A percentile compares a stretch with the other conserved stretches of the same genome.
Evolutionary conservation across 768 basidiomycete species (phyloP).

Genomic region (Boletus coccyginus): DNA sequence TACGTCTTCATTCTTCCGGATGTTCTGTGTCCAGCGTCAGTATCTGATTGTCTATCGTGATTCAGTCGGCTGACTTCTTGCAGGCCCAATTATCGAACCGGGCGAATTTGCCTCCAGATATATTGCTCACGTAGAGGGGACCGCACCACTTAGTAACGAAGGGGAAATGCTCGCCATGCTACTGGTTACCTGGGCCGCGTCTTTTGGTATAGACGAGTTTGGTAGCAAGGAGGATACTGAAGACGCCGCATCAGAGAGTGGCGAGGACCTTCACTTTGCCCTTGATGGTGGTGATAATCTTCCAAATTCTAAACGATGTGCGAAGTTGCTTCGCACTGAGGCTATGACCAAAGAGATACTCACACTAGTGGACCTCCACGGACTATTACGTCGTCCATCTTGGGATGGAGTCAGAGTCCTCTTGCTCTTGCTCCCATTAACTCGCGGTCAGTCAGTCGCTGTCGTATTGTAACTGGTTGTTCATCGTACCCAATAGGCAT

Average conservation of each 20-base stretch:
- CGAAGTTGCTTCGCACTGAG: constrained; percentile 55
- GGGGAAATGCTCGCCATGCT: constrained; percentile 76
- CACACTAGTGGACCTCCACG: constrained; percentile 74
- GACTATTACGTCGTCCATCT: constrained; percentile 74
- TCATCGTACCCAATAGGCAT: constrained; percentile 20
- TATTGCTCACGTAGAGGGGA: constrained; percentile 59
- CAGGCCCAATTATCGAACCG: constrained; percentile 86
- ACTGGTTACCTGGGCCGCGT: constrained; percentile 85
- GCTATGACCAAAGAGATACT: constrained; percentile 76
- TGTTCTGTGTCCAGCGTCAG: constrained; percentile 84
- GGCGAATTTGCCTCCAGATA: constrained; percentile 77
- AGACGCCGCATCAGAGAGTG: constrained; percentile 1
- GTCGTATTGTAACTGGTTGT: not conserved
- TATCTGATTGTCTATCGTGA: constrained; percentile 7
- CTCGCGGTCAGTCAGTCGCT: constrained; percentile 59
- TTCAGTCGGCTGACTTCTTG: constrained; percentile 6
- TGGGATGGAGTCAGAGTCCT: constrained; percentile 86
- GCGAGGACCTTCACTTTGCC: not conserved
- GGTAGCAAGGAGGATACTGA: constrained; percentile 49
- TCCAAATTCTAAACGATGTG: constrained; percentile 37
- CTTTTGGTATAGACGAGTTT: constrained; percentile 82
- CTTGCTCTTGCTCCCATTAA: constrained; percentile 75
- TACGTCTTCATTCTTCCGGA: constrained; percentile 77
- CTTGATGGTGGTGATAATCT: constrained; percentile 27
- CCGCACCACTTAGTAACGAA: constrained; percentile 61